Percentiles rank a stretch among this genome's conserved stretches.
phyloP scores from a whole-genome alignment of 2,329 filamentous ascomycete species.

The Cephalotrichum gorgonifer region DNA sequence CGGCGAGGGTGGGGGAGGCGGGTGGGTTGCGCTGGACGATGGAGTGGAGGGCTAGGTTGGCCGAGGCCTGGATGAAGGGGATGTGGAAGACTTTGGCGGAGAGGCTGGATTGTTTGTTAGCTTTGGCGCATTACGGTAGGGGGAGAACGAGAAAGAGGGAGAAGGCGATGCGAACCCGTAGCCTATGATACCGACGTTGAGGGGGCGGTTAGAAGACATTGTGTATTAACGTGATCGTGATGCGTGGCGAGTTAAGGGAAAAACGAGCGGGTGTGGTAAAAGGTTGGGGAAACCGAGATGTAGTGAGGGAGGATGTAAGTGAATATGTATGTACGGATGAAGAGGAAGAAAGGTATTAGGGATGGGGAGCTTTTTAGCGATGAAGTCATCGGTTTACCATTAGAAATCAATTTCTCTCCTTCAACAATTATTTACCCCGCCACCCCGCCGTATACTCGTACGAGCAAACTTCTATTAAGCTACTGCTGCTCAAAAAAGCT shows the following conservation, averaged over 20 bases:
- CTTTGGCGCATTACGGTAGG: conserved; percentile 2
- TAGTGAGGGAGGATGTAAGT: not conserved
- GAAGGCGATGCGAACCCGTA: conserved; percentile 31
- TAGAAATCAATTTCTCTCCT: not conserved
- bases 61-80: conserved; percentile 58
- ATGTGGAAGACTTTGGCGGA: conserved; percentile 78
- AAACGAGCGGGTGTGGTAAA: too few relatives aligned
- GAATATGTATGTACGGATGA: too few relatives aligned
- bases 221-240: not conserved
- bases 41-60: conserved; percentile 57
- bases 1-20: conserved; percentile 35
- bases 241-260: not conserved
- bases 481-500: too few relatives aligned
- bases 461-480: too few relatives aligned
- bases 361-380: not conserved
- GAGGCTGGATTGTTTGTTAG: conserved; percentile 24
- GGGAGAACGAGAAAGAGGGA: conserved; percentile 3
- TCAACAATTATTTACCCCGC: not conserved
- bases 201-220: conserved; percentile 10
- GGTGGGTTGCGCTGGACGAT: conserved; percentile 63
- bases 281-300: too few relatives aligned
- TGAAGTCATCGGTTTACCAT: not conserved
- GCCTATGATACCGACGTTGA: conserved; percentile 40
- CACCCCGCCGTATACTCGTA: too few relatives aligned
- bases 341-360: too few relatives aligned